Conservation (phyloP, 495 filamentous ascomycete species). For the Penicillium pancosmium region DNA sequence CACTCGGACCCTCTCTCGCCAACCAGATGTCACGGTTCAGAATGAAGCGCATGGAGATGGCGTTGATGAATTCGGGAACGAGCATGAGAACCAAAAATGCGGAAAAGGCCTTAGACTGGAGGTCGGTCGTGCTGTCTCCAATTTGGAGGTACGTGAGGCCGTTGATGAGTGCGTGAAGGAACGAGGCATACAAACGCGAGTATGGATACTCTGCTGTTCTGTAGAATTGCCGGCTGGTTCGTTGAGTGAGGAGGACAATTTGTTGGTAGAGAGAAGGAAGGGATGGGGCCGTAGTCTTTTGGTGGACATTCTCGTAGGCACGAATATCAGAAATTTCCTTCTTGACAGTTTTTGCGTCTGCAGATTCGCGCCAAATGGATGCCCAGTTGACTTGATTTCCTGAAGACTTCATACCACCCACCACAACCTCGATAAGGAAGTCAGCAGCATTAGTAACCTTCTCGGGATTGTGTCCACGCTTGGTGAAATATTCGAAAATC, state of each 20-base stretch:
- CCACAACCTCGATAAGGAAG: conserved; percentile 87
- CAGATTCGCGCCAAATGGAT: conserved; percentile 73
- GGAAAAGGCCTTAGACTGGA: conserved; percentile 80
- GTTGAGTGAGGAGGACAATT: conserved; percentile 61
- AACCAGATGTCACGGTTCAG: conserved; percentile 68
- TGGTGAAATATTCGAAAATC: conserved; percentile 57
- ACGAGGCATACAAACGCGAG: conserved; percentile 77
- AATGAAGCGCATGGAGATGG: conserved; percentile 77
- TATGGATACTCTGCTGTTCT: conserved; percentile 77
- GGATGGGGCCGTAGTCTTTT: conserved; percentile 57
- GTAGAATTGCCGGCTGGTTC: conserved; percentile 72
- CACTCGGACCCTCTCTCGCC: conserved; percentile 74
- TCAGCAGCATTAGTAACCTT: conserved; percentile 74
- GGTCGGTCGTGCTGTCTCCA: conserved; percentile 62
- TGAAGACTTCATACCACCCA: conserved; percentile 68
- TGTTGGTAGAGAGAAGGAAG: conserved; percentile 69
- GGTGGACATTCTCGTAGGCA: conserved; percentile 52
- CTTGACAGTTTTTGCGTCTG: conserved; percentile 69
- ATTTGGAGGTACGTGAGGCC: conserved; percentile 75
- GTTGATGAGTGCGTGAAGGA: conserved; percentile 74
- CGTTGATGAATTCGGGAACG: conserved; percentile 73
- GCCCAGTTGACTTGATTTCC: conserved; percentile 71
- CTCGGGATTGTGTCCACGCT: conserved; percentile 39
- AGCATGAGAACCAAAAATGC: conserved; percentile 81
- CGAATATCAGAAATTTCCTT: conserved; percentile 62